Base-by-base conservation (phyloP, 176 grass and related monocot species). In the Guadua angustifolia region DNA sequence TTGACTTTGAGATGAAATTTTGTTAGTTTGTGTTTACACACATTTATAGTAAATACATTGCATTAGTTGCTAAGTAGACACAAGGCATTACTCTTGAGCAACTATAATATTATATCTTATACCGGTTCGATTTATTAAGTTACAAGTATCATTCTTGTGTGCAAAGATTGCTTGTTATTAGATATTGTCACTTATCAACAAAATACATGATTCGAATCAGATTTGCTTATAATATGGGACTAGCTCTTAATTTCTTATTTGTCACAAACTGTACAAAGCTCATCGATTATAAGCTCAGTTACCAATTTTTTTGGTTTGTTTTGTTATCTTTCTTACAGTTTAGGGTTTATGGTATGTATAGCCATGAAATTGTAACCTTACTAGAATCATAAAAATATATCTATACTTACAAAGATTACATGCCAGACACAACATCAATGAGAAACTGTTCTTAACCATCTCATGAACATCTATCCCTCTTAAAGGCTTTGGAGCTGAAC, bases 141-240 rank as follows among this genome's bases (percentile, higher is more conserved):
- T 69, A 12, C 33, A 81, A 50, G 2, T 69, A 55, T 11, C 77
- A 66, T 79, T 38, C 44, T 22, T 79, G 63, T 78, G 58, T 22
- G 46, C 16, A 62, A 63, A 64, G 25, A 65, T 33, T 65, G 16
- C 1, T 26, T 46, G 42, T 58, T 58, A 42, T 7, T 9, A 7
- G 0, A 62, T 62, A 22, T 64, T 79, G 25, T 33, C 58, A 46
- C 24, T 47, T 47, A 10, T 79, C 5, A 65, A 64, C n/a, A 78
- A 22, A 61, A 78, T 19, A 64, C 59, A 49, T 64, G 16, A 33
- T 64, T 47, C 46, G 39, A 3, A 78, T 7, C 38, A 62, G 14
- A 24, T 45, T 78, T 78, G 15, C 15, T 46, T 16, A 63, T 63
- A 45, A 62, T 78, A 8, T 78, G 24, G 42, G 9, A 19, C 40